Percentiles rank a stretch among this genome's conserved stretches.
Evolutionary conservation across 768 basidiomycete species (phyloP).

Genomic region (Phanerochaete sordida): DNA sequence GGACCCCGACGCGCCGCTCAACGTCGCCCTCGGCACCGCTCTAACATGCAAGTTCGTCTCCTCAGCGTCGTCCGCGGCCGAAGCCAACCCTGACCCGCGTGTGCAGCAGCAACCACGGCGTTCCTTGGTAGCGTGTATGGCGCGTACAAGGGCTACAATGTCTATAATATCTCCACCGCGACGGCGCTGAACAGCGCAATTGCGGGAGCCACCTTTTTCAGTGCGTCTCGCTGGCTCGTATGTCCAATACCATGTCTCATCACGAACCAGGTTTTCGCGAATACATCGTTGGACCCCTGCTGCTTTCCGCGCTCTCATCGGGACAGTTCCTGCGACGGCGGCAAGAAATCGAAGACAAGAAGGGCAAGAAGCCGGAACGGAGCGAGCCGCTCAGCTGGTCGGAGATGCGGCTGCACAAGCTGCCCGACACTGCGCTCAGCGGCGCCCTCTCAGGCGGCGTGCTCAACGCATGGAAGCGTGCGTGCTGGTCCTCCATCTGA

Average conservation of each 20-base stretch:
- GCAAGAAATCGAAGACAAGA: constrained; percentile 26
- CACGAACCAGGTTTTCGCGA: constrained; percentile 61
- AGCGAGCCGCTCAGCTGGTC: constrained; percentile 35
- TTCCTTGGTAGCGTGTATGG: constrained; percentile 40
- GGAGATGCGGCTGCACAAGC: constrained; percentile 53
- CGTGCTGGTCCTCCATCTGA: constrained; percentile 22
- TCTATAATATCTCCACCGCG: constrained; percentile 46
- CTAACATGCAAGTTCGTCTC: constrained; percentile 81
- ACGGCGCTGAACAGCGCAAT: constrained; percentile 72
- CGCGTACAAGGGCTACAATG: constrained; percentile 44
- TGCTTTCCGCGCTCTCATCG: constrained; percentile 43
- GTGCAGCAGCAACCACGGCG: constrained; percentile 56
- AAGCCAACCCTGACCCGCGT: constrained; percentile 22
- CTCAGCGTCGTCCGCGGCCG: constrained; percentile 13
- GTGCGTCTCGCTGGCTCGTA: constrained; percentile 40
- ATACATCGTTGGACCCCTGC: constrained; percentile 64
- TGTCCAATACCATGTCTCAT: neutral
- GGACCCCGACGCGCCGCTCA: constrained; percentile 31
- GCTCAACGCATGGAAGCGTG: constrained; percentile 58
- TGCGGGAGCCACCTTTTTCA: constrained; percentile 73
- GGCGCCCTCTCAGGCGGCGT: constrained; percentile 67
- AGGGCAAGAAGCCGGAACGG: constrained; percentile 10
- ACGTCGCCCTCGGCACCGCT: constrained; percentile 54
- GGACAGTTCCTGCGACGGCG: constrained; percentile 44
- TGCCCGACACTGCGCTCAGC: constrained; percentile 72